Evolutionary conservation across 2,329 filamentous ascomycete species (phyloP), one percentile per base, ranked within the genome.

Genomic region (Neofusicoccum laricinum): DNA sequence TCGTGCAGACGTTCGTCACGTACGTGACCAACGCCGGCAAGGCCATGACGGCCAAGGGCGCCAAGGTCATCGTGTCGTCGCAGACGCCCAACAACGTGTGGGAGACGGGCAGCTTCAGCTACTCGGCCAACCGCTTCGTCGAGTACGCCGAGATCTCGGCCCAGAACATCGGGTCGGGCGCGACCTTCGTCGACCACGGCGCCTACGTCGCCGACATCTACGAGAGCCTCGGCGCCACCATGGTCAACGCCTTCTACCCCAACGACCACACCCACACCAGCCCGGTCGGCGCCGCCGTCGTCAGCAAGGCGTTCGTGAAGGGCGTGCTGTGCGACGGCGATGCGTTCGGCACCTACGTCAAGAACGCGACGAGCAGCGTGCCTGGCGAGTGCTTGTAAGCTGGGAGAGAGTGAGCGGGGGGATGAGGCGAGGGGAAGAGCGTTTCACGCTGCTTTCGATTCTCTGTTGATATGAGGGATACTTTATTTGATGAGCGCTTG

Each of bases 181-280:
- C 71, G 1, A 70, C 65, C 36, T 86, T 83, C 68, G 81, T 88
- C 17, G 82, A 86, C 32, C 86, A 89, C 69, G 82, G 83, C 38
- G 76, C 79, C 19, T 87, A 86, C 69, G 80, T 81, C 2, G 84
- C 82, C 2, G 79, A 82, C 57, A 68, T 68, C 12, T 69, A 68
- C 25, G 66, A 66, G 36, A 36, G 68, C 8, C 65, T 71, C 3
- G 70, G 70, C 2, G 46, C 64, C 12, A 48, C 65, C 2, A 21
- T 66, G 4, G 70, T 73, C 1, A 53, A 71, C 46, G 65, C 67
- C 1, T 79, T 82, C 67, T 90, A 82, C 67, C 85, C 86, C 0
- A 79, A 80, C 17, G 86, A 88, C 68, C 86, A 89, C 73, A 89
- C 86, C 0, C 87, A 89, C 72, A 88, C 86, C 1, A 83, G 81